These are phyloP conservation scores for Fusarium xyrophilum DNA, from an alignment of 2,329 filamentous ascomycete genomes.

Conservation along the genomic window DNA sequence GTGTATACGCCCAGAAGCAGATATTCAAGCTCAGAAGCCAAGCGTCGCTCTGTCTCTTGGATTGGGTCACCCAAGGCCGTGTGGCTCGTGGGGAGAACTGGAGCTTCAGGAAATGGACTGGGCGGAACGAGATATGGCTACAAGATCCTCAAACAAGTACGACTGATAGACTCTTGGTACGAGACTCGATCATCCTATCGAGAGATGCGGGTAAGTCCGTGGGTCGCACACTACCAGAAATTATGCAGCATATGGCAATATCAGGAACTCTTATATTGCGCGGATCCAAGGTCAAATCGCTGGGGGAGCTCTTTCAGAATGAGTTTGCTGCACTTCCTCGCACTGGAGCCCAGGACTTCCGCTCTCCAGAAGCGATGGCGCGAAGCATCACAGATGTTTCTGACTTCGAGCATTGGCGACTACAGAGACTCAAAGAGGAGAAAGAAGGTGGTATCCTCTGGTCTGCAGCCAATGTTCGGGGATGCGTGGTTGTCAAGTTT, in stretches of 20 bases:
- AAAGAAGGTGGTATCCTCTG: constrained; percentile 70
- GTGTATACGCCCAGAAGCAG: constrained; percentile 84
- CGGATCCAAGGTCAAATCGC: constrained; percentile 69
- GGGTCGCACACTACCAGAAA: constrained; percentile 56
- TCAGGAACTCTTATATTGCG: constrained; percentile 86
- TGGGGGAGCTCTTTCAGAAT: constrained; percentile 77
- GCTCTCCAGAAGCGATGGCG: constrained; percentile 58
- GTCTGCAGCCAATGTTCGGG: constrained; percentile 80
- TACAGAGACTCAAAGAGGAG: constrained; percentile 64
- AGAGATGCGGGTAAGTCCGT: constrained; percentile 53
- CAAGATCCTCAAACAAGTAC: constrained; percentile 43
- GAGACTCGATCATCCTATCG: constrained; percentile 82
- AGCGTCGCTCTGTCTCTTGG: constrained; percentile 78
- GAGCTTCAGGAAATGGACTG: constrained; percentile 80
- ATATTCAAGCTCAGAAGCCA: constrained; percentile 68
- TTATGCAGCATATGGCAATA: constrained; percentile 78
- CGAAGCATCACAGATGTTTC: constrained; percentile 48
- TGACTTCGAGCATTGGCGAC: constrained; percentile 60
- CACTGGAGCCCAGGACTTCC: constrained; percentile 82
- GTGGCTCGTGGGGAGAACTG: constrained; percentile 87
- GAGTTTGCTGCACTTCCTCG: constrained; percentile 82
- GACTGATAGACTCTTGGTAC: constrained; percentile 71
- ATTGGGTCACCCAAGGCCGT: constrained; percentile 94
- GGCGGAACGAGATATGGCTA: constrained; percentile 86
- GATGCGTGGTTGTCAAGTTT: constrained; percentile 91